Evolutionary conservation across 805 yeast genomes (phyloP).

Genomic region (Metschnikowia matae): DNA sequence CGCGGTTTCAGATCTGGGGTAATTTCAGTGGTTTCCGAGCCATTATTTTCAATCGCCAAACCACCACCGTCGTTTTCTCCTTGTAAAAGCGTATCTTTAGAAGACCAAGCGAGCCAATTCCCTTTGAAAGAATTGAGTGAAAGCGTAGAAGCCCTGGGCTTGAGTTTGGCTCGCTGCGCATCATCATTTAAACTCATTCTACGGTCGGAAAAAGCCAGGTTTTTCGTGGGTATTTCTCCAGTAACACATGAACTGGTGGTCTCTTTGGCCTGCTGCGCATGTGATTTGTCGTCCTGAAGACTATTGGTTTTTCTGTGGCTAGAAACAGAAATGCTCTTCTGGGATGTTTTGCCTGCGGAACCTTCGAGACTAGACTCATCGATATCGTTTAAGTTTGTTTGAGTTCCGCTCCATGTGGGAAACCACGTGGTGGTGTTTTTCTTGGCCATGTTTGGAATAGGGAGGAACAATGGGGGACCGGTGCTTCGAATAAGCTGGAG

Average conservation of each 20-base stretch:
- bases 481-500: neutral
- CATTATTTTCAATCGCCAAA: neutral
- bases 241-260: neutral
- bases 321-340: neutral
- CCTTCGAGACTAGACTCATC: neutral
- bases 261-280: neutral
- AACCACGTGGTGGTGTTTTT: neutral
- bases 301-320: neutral
- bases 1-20: neutral
- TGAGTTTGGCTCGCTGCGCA: slow-evolving; percentile 2
- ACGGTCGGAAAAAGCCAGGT: neutral
- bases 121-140: slow-evolving; percentile 17
- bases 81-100: slow-evolving; percentile 5
- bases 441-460: neutral
- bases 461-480: too few species aligned
- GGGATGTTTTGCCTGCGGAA: neutral
- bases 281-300: neutral
- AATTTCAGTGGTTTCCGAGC: neutral
- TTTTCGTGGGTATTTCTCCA: neutral
- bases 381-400: neutral
- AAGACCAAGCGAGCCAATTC: slow-evolving; percentile 28
- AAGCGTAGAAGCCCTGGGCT: slow-evolving; percentile 20
- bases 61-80: neutral
- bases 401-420: neutral
- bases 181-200: slow-evolving; percentile 3